These are phyloP conservation scores for Pyracantha coccinea DNA, from an alignment of 331 rosid species.

Conservation along the genomic window DNA sequence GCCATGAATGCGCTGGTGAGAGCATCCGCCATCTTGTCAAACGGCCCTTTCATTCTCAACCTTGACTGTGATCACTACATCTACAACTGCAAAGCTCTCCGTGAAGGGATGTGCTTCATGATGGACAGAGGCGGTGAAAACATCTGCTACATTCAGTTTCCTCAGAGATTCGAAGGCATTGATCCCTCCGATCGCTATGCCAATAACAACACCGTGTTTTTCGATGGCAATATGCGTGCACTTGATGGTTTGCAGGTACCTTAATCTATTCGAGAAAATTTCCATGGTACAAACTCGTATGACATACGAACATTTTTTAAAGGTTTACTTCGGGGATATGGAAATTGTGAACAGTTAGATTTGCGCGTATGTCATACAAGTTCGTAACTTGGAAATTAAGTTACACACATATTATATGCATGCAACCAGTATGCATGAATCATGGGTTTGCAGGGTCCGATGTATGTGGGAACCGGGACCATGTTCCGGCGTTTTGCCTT, in stretches of 20 bases:
- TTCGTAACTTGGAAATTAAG: not conserved
- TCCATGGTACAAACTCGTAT: not conserved
- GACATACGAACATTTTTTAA: not conserved
- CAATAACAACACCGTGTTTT: conserved; percentile 84
- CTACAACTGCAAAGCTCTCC: conserved; percentile 73
- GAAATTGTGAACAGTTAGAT: not conserved
- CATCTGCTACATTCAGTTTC: conserved; percentile 88
- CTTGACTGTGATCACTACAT: conserved; percentile 87
- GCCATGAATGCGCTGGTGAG: conserved; percentile 94
- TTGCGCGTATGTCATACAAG: not conserved
- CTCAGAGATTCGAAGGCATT: conserved; percentile 94
- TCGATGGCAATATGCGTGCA: conserved; percentile 94
- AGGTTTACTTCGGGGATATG: too few relatives aligned
- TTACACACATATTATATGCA: not conserved
- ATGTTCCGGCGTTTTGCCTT: conserved; percentile 85
- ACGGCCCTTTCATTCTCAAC: conserved; percentile 88
- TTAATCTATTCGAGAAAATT: not conserved
- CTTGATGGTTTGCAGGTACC: conserved; percentile 76
- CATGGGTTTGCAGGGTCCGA: conserved; percentile 44
- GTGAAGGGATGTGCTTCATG: conserved; percentile 97
- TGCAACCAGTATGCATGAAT: not conserved
- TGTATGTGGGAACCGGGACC: conserved; percentile 90
- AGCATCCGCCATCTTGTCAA: conserved; percentile 74
- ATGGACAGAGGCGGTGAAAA: conserved; percentile 83
- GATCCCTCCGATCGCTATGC: conserved; percentile 98